Evolutionary conservation across 148 eudicot genomes (phyloP).

Genomic region (Diospyros lotus): DNA sequence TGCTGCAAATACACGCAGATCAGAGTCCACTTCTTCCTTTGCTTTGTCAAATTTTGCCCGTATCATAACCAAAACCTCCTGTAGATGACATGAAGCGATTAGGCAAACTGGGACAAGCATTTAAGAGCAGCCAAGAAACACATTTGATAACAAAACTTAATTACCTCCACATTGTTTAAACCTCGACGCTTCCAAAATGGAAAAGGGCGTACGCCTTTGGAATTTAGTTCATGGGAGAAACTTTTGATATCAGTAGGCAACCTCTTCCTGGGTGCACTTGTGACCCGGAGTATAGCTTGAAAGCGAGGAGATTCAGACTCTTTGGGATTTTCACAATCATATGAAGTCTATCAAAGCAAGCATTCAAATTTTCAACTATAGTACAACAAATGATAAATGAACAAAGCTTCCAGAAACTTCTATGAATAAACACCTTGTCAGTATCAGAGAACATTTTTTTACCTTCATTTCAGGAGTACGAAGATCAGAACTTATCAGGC

Average conservation of each 20-base stretch:
- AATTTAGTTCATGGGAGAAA: constrained; percentile 95
- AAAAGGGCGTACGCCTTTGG: constrained; percentile 95
- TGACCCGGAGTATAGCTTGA: constrained; percentile 95
- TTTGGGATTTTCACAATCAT: constrained; percentile 93
- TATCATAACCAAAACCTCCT: constrained; percentile 94
- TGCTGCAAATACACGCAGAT: constrained; percentile 88
- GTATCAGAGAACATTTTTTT: constrained; percentile 13
- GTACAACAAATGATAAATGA: constrained; percentile 5
- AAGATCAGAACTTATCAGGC: constrained; percentile 52
- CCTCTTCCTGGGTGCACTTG: constrained; percentile 93
- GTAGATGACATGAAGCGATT: constrained; percentile 16
- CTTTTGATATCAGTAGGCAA: constrained; percentile 89
- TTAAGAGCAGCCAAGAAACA: constrained; percentile 10
- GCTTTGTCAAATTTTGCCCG: constrained; percentile 94
- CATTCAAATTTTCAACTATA: constrained; percentile 7
- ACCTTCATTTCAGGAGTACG: constrained; percentile 90
- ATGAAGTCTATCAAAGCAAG: constrained; percentile 44
- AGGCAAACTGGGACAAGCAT: constrained; percentile 10
- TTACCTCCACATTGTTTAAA: constrained; percentile 85
- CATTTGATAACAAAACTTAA: not conserved
- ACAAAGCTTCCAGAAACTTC: constrained; percentile 4
- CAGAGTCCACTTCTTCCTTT: constrained; percentile 98
- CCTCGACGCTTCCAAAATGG: constrained; percentile 97
- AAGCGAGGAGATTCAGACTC: constrained; percentile 99
- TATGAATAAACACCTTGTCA: not conserved